Conservation (phyloP, 2,329 filamentous ascomycete genomes). For the Colletotrichum sp. region DNA sequence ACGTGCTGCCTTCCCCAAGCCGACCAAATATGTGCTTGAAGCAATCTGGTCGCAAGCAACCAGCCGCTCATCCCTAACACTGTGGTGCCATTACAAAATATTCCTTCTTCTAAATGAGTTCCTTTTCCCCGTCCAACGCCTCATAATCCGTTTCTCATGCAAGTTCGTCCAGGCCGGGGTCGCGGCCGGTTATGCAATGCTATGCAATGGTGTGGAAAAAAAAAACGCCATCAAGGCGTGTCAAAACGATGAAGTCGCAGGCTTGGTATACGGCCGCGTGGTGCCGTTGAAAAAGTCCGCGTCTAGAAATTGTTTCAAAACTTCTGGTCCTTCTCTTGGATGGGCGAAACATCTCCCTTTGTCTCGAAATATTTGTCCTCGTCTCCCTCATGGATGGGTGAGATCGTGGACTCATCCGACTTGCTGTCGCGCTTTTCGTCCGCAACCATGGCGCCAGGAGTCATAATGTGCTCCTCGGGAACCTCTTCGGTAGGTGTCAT, state of each 20-base stretch:
- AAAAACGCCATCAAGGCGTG: neutral
- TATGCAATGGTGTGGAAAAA: neutral
- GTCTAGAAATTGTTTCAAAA: neutral
- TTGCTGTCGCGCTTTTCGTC: neutral
- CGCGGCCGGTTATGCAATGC: conserved; percentile 8
- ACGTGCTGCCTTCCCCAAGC: neutral
- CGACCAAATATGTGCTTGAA: neutral
- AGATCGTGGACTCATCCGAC: neutral
- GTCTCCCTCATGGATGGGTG: conserved; percentile 15
- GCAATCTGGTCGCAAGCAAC: neutral
- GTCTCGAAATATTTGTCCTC: neutral
- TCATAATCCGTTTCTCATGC: conserved; percentile 18
- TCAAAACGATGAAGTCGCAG: neutral
- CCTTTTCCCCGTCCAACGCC: conserved; percentile 9
- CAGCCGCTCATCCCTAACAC: neutral
- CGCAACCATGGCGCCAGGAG: neutral
- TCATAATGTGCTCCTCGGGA: conserved; percentile 19
- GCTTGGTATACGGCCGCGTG: neutral
- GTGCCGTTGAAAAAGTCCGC: neutral
- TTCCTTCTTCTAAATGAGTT: neutral
- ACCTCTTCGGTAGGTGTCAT: conserved; percentile 26
- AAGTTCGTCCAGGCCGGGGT: conserved; percentile 6
- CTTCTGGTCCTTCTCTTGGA: conserved; percentile 2
- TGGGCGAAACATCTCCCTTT: neutral
- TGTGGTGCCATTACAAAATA: neutral